These are phyloP conservation scores for Penicillium herquei DNA, from an alignment of 495 filamentous ascomycete genomes.

Conservation along the genomic window DNA sequence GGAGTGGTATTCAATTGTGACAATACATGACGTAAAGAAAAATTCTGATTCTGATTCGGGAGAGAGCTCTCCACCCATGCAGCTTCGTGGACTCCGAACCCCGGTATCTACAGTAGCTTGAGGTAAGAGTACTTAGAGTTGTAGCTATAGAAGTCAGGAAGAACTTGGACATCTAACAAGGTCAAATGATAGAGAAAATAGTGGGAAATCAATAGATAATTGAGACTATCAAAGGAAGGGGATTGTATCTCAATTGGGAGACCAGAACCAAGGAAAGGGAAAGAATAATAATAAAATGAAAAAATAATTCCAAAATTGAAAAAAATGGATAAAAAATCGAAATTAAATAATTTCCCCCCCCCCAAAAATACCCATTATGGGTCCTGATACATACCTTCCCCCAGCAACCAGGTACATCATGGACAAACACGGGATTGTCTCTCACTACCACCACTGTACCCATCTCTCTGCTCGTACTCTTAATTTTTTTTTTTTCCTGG, in stretches of 20 bases:
- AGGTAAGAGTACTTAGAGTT: no score
- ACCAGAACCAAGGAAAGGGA: background rate
- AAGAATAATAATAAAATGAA: background rate
- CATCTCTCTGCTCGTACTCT: background rate
- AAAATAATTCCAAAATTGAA: no score
- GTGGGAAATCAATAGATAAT: no score
- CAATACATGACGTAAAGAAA: background rate
- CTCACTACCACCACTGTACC: background rate
- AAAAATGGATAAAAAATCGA: background rate
- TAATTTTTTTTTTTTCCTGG: background rate
- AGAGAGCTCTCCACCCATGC: background rate
- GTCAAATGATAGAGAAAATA: no score
- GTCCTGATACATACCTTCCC: conserved; percentile 3
- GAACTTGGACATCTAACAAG: no score
- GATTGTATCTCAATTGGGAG: background rate
- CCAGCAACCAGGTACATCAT: conserved; percentile 19
- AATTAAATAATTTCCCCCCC: background rate
- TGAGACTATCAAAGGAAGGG: no score
- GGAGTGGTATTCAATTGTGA: background rate
- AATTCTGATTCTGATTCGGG: background rate
- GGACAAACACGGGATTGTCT: conserved; percentile 4
- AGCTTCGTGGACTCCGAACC: background rate
- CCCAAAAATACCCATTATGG: background rate
- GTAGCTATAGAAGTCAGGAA: no score
- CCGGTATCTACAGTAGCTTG: no score